Conservation (phyloP, 345 rosid genomes). For the Citrus medica region DNA sequence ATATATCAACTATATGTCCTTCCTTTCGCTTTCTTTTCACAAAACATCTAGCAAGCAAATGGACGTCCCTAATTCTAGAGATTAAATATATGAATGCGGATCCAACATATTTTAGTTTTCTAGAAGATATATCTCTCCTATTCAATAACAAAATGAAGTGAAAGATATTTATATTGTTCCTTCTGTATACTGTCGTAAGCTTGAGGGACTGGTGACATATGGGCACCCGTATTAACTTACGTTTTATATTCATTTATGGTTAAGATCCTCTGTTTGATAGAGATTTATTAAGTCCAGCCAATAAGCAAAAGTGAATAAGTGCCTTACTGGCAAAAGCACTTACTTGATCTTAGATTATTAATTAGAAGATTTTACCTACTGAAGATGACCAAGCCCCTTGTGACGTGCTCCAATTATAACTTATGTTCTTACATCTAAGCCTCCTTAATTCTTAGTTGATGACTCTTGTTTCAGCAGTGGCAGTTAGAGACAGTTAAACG, state of each 20-base stretch:
- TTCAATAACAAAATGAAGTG: background rate
- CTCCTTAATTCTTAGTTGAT: background rate
- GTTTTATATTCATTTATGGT: background rate
- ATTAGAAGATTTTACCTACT: conserved; percentile 8
- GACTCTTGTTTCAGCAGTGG: conserved; percentile 9
- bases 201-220: background rate
- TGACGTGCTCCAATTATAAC: background rate
- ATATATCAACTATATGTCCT: too few relatives aligned
- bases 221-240: background rate
- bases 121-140: background rate
- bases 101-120: background rate
- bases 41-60: background rate
- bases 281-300: background rate
- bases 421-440: background rate
- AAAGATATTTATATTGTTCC: background rate
- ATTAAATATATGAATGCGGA: background rate
- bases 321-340: background rate
- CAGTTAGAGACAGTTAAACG: conserved; percentile 44
- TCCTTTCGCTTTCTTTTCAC: background rate
- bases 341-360: background rate
- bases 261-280: background rate
- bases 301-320: background rate
- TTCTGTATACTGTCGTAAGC: background rate
- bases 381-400: background rate
- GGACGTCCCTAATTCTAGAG: background rate